Evolutionary conservation across 2,329 filamentous ascomycete species (phyloP).

Genomic region (Scedosporium aurantiacum): DNA sequence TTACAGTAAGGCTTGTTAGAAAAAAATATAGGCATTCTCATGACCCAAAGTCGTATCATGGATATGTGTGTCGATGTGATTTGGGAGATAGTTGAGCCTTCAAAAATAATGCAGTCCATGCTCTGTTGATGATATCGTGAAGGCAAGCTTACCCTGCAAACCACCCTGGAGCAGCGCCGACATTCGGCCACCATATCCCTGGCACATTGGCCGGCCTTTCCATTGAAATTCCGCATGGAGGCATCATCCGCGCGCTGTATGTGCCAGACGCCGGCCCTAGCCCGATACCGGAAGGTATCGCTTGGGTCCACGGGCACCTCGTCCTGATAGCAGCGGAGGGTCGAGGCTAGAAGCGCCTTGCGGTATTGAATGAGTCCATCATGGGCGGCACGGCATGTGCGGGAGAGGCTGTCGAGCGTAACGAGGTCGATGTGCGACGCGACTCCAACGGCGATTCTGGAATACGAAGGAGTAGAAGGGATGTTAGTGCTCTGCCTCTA

Average conservation of each 20-base stretch:
- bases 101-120: not conserved
- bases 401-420: slow-evolving; percentile 71
- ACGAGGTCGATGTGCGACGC: slow-evolving; percentile 75
- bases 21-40: not conserved
- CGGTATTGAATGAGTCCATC: slow-evolving; percentile 70
- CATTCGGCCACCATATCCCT: slow-evolving; percentile 80
- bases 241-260: slow-evolving; percentile 41
- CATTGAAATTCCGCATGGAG: slow-evolving; percentile 35
- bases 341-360: slow-evolving; percentile 58
- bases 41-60: not conserved
- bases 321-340: slow-evolving; percentile 73
- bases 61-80: not conserved
- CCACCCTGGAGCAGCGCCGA: slow-evolving; percentile 61
- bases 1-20: not conserved
- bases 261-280: slow-evolving; percentile 46
- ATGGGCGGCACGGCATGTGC: slow-evolving; percentile 71
- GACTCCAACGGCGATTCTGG: slow-evolving; percentile 68
- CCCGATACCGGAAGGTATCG: slow-evolving; percentile 45
- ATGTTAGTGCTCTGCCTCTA: slow-evolving; percentile 2
- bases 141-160: slow-evolving; percentile 61
- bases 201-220: slow-evolving; percentile 70
- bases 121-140: not conserved
- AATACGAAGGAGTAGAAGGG: not conserved
- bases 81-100: not conserved
- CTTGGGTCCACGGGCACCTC: slow-evolving; percentile 40